Evolutionary conservation across 2,329 filamentous ascomycete genomes (phyloP), one percentile per base, ranked within the genome.

Genomic region (Curvularia spicifera): DNA sequence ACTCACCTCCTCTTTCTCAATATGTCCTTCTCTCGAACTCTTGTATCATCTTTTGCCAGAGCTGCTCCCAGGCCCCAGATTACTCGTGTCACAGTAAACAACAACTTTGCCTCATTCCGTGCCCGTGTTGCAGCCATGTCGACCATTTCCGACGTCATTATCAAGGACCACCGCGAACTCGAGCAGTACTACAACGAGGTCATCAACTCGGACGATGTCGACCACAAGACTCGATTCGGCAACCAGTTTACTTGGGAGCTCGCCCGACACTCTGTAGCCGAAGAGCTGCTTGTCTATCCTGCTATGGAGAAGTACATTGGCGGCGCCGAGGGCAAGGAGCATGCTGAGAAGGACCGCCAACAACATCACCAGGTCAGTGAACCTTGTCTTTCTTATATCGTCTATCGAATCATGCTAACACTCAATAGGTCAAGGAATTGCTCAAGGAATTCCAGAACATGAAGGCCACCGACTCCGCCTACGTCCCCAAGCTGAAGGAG

Each of bases 181-280:
- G 73, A 79, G 53, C 60, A 73, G 2, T 79, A 78, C 61, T 82
- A 82, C 66, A 70, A 79, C 18, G 76, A 78, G 15, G 75, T 84
- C 35, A 60, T 80, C 56, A 74, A 76, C 40, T 57, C 59, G 1
- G 39, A 56, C 15, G 78, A 83, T 50, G 64, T 67, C 31, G 81
- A 83, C 31, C 74, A 79, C 26, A 76, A 79, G 53, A 74, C 72
- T 5, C 76, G 79, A 12, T 83, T 75, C 57, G 78, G 81, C 55
- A 84, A 85, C 53, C 78, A 82, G 57, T 82, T 85, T 59, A 80
- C 78, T 13, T 84, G 83, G 83, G 81, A 83, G 57, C 73, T 85
- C 0, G 80, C 82, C 26, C 80, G 82, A 9, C 82, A 85, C 66
- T 77, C 80, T 0, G 76, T 84, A 50, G 81, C 78, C 8, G 82